Conservation (phyloP, 108 stramenopile species). For the Cyclotella choctawhatcheeana region DNA sequence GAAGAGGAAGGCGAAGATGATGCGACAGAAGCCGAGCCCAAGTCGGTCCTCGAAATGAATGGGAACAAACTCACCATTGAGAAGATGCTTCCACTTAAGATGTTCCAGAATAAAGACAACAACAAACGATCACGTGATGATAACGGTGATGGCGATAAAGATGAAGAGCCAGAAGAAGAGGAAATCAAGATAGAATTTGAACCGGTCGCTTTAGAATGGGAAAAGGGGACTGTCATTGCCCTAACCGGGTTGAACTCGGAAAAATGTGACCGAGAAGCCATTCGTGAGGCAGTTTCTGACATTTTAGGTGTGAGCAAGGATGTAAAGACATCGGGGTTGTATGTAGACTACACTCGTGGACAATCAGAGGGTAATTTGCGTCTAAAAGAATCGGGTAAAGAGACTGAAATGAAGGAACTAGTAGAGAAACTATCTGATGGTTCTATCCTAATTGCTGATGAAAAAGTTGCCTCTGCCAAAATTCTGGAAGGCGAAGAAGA, state of each 20-base stretch:
- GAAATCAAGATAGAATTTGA: constrained; percentile 53
- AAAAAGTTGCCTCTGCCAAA: constrained; percentile 64
- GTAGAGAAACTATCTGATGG: constrained; percentile 69
- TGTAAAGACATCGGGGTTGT: constrained; percentile 76
- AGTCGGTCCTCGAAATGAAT: constrained; percentile 42
- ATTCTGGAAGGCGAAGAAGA: constrained; percentile 88
- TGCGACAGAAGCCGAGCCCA: constrained; percentile 8
- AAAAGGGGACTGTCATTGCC: constrained; percentile 82
- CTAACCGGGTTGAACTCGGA: constrained; percentile 67
- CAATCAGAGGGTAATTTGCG: constrained; percentile 72
- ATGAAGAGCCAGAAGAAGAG: constrained; percentile 38
- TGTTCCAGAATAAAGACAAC: constrained; percentile 13
- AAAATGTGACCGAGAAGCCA: constrained; percentile 76
- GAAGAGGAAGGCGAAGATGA: constrained; percentile 19
- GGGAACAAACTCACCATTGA: constrained; percentile 42
- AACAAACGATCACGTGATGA: constrained; percentile 38
- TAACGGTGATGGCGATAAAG: constrained; percentile 21
- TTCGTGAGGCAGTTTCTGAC: constrained; percentile 65
- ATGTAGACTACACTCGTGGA: constrained; percentile 86
- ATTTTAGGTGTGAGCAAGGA: constrained; percentile 60
- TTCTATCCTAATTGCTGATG: constrained; percentile 61
- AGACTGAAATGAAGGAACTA: constrained; percentile 59
- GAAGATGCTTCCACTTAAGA: constrained; percentile 39
- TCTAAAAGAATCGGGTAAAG: constrained; percentile 59
- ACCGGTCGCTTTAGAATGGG: constrained; percentile 67